Conservation (phyloP, 2,329 filamentous ascomycete species). For the Alternaria arborescens region DNA sequence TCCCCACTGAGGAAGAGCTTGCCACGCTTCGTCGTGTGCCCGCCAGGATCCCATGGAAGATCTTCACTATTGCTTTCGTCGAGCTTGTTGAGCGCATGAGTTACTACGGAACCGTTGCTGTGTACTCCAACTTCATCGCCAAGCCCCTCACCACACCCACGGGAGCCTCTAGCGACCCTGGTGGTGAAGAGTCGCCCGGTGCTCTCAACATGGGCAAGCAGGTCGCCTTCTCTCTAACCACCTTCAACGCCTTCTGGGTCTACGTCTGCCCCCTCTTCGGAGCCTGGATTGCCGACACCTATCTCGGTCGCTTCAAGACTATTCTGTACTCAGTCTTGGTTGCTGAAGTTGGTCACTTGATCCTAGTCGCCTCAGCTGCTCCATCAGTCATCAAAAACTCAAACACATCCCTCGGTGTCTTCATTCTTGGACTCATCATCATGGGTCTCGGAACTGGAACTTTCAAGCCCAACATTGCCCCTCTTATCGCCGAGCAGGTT, state of each 20-base stretch:
- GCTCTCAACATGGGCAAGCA: conserved; percentile 65
- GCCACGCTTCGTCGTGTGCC: conserved; percentile 47
- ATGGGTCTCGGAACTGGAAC: conserved; percentile 73
- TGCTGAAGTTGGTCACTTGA: conserved; percentile 66
- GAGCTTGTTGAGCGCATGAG: conserved; percentile 52
- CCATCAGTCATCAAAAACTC: conserved; percentile 8
- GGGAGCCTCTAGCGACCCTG: conserved; percentile 19
- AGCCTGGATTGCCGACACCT: conserved; percentile 68
- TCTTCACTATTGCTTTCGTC: conserved; percentile 48
- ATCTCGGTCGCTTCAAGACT: conserved; percentile 68
- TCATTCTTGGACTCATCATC: conserved; percentile 65
- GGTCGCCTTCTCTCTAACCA: conserved; percentile 60
- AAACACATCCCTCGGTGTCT: conserved; percentile 63
- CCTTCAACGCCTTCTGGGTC: conserved; percentile 65
- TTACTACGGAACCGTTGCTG: conserved; percentile 50
- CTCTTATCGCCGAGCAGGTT: conserved; percentile 70
- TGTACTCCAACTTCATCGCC: conserved; percentile 52
- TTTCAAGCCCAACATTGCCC: conserved; percentile 72
- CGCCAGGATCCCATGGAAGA: conserved; percentile 46
- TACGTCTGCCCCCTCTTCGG: conserved; percentile 67
- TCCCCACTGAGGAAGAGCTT: conserved; percentile 49
- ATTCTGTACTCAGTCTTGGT: conserved; percentile 65
- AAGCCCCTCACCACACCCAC: conserved; percentile 39
- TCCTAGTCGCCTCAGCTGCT: conserved; percentile 64
- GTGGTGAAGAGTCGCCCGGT: conserved; percentile 46